These are phyloP conservation scores for Globisporangium paroecandrum DNA, from an alignment of 352 stramenopile species.

Conservation along the genomic window DNA sequence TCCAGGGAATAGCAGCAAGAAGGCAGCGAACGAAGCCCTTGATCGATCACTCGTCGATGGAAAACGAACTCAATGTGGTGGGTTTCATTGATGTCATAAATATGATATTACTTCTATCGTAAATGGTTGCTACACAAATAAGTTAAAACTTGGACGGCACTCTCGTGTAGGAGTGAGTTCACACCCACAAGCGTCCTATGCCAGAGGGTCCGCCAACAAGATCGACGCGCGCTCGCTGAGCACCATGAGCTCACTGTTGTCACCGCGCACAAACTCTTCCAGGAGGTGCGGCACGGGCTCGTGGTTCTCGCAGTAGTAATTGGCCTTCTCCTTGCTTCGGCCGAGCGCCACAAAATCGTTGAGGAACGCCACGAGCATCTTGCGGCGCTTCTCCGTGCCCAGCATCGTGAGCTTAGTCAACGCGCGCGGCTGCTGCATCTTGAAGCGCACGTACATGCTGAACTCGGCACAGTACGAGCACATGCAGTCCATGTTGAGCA, in stretches of 20 bases:
- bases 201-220: too few species aligned
- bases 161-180: too few species aligned
- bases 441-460: slow-evolving; percentile 25
- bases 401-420: slow-evolving; percentile 31
- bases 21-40: too few species aligned
- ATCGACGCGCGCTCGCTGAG: too few species aligned
- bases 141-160: too few species aligned
- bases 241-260: background rate
- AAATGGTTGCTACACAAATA: too few species aligned
- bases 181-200: too few species aligned
- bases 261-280: slow-evolving; percentile 32
- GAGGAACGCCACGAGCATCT: slow-evolving; percentile 44
- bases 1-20: too few species aligned
- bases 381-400: slow-evolving; percentile 37
- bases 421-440: slow-evolving; percentile 41
- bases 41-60: too few species aligned
- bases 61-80: too few species aligned
- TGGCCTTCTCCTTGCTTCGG: slow-evolving; percentile 35
- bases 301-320: slow-evolving; percentile 37
- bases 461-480: slow-evolving; percentile 9
- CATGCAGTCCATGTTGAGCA: background rate
- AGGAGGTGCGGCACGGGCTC: slow-evolving; percentile 45
- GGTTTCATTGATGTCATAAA: too few species aligned
- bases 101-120: too few species aligned
- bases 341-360: slow-evolving; percentile 46